Conservation (phyloP, 148 eudicot species). For the Spergularia marina region DNA sequence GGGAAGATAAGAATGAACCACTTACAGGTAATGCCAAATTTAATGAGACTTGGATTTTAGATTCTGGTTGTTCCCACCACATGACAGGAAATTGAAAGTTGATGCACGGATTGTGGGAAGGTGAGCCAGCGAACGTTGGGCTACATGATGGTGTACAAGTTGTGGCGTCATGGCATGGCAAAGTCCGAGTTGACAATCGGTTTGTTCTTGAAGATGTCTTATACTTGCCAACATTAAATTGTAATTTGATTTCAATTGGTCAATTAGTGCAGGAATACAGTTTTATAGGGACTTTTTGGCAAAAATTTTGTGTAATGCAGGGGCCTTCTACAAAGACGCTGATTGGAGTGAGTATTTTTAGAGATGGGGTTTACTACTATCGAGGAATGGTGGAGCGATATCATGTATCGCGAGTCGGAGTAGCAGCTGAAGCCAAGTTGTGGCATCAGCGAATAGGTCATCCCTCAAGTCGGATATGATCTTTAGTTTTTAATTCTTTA, state of each 20-base stretch:
- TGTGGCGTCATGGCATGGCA: not conserved
- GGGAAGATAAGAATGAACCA: too few species aligned
- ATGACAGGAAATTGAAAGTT: not conserved
- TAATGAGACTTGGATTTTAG: not conserved
- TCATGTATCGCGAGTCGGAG: not conserved
- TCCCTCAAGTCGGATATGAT: not conserved
- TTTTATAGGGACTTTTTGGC: slow-evolving; percentile 2
- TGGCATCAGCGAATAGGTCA: not conserved
- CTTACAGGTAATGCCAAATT: too few species aligned
- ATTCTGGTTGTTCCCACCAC: not conserved
- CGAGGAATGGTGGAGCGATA: not conserved
- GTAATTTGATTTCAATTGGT: not conserved
- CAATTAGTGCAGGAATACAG: not conserved
- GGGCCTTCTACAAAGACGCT: slow-evolving; percentile 7
- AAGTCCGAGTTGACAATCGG: not conserved
- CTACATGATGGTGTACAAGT: not conserved
- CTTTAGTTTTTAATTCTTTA: not conserved
- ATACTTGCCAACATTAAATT: not conserved
- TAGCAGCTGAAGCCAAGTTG: too few species aligned
- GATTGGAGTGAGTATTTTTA: not conserved
- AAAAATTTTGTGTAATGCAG: not conserved
- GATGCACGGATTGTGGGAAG: not conserved
- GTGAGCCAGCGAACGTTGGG: not conserved
- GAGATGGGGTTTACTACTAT: not conserved
- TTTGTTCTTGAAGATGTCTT: not conserved